Base-by-base conservation (phyloP, 305 asterid genomes). In the Fraxinus baroniana region DNA sequence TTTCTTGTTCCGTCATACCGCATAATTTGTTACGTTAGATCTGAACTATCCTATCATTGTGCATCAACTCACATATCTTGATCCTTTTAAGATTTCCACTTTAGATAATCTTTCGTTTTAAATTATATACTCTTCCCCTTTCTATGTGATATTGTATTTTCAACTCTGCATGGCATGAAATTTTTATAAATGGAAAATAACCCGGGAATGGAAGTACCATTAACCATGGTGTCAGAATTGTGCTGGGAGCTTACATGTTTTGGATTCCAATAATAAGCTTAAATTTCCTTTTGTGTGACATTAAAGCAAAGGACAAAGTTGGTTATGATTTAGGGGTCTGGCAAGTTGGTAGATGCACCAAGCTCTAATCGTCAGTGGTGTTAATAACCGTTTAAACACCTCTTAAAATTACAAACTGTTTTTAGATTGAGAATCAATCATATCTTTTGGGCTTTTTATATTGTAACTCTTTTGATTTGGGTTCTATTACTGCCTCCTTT, bases 401-500 rank as follows among this genome's bases (percentile, higher is more conserved):
- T 44, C 80, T 33, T 36, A 1, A 46, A 10, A 39, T 20, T 62
- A 73, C 74, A 24, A 8, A 9, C 15, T 13, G 17, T 35, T 79
- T 74, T 41, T 36, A 33, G 68, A 24, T 60, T 74, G 15, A 32
- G 28, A 52, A 37, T 64, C 70, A 78, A 55, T 8, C 79, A 26
- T 41, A 71, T 17, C 1, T 8, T n/a, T 60, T 57, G 70, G 20
- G 41, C 46, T 32, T 78, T 71, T 74, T 13, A 5, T 41, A 20
- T 72, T 20, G 35, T 37, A 37, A 9, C 28, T 32, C 39, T 44
- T 30, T 52, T 28, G 36, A 71, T 74, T 37, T 26, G 28, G 39
- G 78, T 64, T 79, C 26, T n/a, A 76, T 2, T 85, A 66, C 2
- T 37, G 64, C 35, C 7, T 39, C 33, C 10, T 81, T 74, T 57